A percentile compares a stretch with the other conserved stretches of the same genome.
phyloP scores from a whole-genome alignment of 2,329 filamentous ascomycete genomes.

The Fusarium fracticaudum region DNA sequence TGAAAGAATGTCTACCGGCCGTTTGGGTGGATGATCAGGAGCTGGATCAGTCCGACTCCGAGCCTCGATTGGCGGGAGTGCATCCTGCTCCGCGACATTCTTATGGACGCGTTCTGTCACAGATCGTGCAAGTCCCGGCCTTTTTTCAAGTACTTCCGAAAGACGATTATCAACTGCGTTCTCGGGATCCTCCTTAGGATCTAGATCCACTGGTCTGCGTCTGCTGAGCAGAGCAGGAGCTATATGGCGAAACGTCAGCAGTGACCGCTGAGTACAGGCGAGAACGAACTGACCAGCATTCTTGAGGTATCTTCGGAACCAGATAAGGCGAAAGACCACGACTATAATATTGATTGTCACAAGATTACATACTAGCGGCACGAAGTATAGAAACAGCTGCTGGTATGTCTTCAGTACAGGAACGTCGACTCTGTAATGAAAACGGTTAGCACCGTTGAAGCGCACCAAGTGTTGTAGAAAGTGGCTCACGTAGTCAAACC shows the following conservation, averaged over 20 bases:
- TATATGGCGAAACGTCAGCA: conserved; percentile 2
- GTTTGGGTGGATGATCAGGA: background rate
- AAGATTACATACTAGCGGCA: conserved; percentile 59
- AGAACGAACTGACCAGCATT: conserved; percentile 44
- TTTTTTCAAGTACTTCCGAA: background rate
- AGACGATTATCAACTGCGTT: background rate
- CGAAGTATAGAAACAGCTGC: conserved; percentile 61
- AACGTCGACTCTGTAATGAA: conserved; percentile 55
- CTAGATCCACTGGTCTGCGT: background rate
- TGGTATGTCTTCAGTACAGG: conserved; percentile 60
- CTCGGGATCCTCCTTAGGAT: conserved; percentile 22
- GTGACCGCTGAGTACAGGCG: background rate
- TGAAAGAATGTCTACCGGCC: background rate
- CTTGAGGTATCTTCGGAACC: conserved; percentile 59
- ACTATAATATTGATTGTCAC: conserved; percentile 61
- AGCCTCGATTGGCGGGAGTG: conserved; percentile 18
- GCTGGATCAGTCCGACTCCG: conserved; percentile 25
- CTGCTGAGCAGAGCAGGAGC: conserved; percentile 27
- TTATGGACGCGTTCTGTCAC: conserved; percentile 11
- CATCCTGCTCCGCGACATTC: background rate
- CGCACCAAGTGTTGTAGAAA: background rate
- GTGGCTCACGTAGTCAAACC: conserved; percentile 59
- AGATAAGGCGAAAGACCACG: conserved; percentile 57
- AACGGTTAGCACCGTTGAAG: conserved; percentile 9
- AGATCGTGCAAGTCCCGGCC: conserved; percentile 4